Conservation (phyloP, 2,329 filamentous ascomycete species). For the Cordyceps tenuipes region DNA sequence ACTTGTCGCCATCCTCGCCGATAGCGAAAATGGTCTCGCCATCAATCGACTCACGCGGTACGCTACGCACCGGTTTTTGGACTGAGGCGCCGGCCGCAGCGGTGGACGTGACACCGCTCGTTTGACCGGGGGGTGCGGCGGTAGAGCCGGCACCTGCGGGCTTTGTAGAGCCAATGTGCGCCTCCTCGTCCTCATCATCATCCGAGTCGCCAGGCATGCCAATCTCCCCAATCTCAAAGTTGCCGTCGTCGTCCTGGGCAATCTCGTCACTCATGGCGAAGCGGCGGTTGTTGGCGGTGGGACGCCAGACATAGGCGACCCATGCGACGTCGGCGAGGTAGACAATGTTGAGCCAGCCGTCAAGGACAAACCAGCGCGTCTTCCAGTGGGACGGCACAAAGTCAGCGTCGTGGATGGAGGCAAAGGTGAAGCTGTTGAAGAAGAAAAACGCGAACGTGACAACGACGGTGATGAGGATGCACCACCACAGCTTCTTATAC, state of each 20-base stretch:
- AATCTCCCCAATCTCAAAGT: slow-evolving; percentile 89
- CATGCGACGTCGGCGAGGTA: slow-evolving; percentile 91
- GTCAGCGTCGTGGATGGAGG: slow-evolving; percentile 72
- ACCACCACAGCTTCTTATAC: slow-evolving; percentile 99
- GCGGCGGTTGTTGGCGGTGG: slow-evolving; percentile 89
- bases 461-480: slow-evolving; percentile 81
- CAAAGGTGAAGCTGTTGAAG: slow-evolving; percentile 93
- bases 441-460: slow-evolving; percentile 99
- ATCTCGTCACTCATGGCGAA: slow-evolving; percentile 99
- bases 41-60: slow-evolving; percentile 53
- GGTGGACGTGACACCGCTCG: neutral
- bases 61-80: slow-evolving; percentile 22
- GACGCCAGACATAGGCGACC: slow-evolving; percentile 92
- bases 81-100: neutral
- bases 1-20: slow-evolving; percentile 74
- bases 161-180: slow-evolving; percentile 34
- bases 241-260: slow-evolving; percentile 93
- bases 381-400: slow-evolving; percentile 98
- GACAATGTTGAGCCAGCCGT: slow-evolving; percentile 94
- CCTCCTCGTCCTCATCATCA: slow-evolving; percentile 45
- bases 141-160: neutral
- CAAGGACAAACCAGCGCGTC: slow-evolving; percentile 91
- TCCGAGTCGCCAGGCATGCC: slow-evolving; percentile 62
- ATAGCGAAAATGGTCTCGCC: slow-evolving; percentile 96
- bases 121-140: neutral